phyloP scores from a whole-genome alignment of 1,139 yeast species.

The Saccharomycopsis hybrid region DNA sequence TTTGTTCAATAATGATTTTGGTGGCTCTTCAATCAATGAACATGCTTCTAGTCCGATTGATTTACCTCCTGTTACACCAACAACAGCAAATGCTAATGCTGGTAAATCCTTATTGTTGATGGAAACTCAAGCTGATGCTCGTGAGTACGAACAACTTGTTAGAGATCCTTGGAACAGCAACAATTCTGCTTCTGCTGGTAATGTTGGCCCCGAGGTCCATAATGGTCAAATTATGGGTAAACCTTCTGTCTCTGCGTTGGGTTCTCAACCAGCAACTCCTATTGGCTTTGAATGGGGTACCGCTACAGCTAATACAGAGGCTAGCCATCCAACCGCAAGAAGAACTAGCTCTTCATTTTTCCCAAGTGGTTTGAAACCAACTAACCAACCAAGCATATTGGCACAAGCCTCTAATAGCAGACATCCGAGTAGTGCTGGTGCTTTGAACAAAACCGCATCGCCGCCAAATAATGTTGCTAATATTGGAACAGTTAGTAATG shows the following conservation, averaged over 20 bases:
- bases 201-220: neutral
- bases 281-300: constrained; percentile 27
- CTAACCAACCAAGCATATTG: constrained; percentile 12
- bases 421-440: no score
- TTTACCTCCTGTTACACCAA: constrained; percentile 19
- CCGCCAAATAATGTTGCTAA: constrained; percentile 8
- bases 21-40: constrained; percentile 18
- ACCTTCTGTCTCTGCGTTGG: constrained; percentile 32
- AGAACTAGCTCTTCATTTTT: constrained; percentile 25
- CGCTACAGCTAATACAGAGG: neutral
- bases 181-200: neutral
- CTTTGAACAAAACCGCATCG: constrained; percentile 9
- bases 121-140: constrained; percentile 51
- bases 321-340: no score
- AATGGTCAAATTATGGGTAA: constrained; percentile 1
- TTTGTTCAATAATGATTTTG: constrained; percentile 62
- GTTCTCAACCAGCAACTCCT: constrained; percentile 30
- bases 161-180: constrained; percentile 41
- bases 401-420: constrained; percentile 14
- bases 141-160: constrained; percentile 45
- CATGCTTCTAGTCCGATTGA: constrained; percentile 23
- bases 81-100: constrained; percentile 28
- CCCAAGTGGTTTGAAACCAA: constrained; percentile 16
- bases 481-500: no score
- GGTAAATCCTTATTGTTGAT: constrained; percentile 51